phyloP scores from a whole-genome alignment of 148 eudicot species.

The Amaranthus cruentus region DNA sequence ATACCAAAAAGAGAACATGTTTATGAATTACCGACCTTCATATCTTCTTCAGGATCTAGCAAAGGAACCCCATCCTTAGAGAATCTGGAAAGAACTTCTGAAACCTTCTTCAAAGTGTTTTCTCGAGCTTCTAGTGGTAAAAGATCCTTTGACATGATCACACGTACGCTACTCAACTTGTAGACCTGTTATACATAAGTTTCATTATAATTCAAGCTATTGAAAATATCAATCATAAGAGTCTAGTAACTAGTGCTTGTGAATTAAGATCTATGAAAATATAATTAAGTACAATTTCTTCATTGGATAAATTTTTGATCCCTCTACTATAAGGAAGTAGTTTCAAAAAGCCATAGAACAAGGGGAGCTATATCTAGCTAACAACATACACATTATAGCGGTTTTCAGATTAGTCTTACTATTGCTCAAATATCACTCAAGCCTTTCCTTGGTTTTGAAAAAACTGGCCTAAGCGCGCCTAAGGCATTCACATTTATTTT shows the following conservation, averaged over 20 bases:
- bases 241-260: neutral
- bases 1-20: neutral
- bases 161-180: conserved; percentile 63
- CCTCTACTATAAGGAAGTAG: neutral
- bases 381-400: neutral
- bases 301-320: neutral
- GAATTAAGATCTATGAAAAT: neutral
- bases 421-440: neutral
- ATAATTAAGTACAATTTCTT: neutral
- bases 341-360: neutral
- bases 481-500: too few relatives aligned
- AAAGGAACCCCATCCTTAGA: conserved; percentile 78
- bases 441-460: too few relatives aligned
- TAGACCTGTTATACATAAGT: conserved; percentile 44
- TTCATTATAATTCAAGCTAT: conserved; percentile 9
- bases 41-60: conserved; percentile 94
- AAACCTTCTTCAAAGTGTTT: conserved; percentile 84
- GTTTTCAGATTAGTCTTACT: neutral
- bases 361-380: neutral
- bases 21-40: conserved; percentile 51
- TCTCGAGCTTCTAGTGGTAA: conserved; percentile 77
- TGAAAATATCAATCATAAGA: neutral
- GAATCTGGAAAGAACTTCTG: conserved; percentile 76
- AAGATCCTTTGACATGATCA: conserved; percentile 82
- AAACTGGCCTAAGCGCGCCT: too few relatives aligned